Percentiles rank a stretch among this genome's conserved stretches.
These are phyloP conservation scores for Phenoliferia sp. DNA, from an alignment of 1,284 basidiomycete species.

Conservation along the genomic window DNA sequence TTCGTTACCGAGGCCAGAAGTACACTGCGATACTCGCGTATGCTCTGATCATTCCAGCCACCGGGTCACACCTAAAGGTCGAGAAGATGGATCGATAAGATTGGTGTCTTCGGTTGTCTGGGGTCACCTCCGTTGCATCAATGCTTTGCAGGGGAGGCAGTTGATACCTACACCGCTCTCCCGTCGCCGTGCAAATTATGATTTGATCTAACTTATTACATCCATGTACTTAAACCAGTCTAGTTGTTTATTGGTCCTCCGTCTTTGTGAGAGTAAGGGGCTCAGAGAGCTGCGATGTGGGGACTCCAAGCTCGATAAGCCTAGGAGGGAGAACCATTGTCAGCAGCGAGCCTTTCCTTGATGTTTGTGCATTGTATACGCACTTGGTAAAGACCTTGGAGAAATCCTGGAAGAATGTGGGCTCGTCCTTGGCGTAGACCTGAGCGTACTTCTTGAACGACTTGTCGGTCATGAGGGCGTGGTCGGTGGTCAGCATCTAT, in stretches of 20 bases:
- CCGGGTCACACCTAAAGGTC: no score
- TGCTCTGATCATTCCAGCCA: no score
- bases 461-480: constrained; percentile 77
- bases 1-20: no score
- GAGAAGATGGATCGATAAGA: no score
- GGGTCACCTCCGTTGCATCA: no score
- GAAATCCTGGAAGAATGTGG: constrained; percentile 88
- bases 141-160: no score
- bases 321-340: background rate
- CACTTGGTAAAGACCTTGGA: constrained; percentile 60
- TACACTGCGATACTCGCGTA: no score
- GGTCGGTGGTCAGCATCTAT: constrained; percentile 61
- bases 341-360: background rate
- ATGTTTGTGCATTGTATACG: background rate
- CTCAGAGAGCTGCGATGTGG: constrained; percentile 60
- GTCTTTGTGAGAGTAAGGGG: constrained; percentile 34
- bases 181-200: background rate
- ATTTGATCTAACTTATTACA: background rate
- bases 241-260: no score
- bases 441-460: constrained; percentile 78
- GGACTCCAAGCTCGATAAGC: constrained; percentile 86
- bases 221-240: no score
- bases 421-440: constrained; percentile 72
- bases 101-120: no score
- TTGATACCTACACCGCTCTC: no score